phyloP scores from a whole-genome alignment of 2,329 filamentous ascomycete genomes.

The Beauveria caledonica region DNA sequence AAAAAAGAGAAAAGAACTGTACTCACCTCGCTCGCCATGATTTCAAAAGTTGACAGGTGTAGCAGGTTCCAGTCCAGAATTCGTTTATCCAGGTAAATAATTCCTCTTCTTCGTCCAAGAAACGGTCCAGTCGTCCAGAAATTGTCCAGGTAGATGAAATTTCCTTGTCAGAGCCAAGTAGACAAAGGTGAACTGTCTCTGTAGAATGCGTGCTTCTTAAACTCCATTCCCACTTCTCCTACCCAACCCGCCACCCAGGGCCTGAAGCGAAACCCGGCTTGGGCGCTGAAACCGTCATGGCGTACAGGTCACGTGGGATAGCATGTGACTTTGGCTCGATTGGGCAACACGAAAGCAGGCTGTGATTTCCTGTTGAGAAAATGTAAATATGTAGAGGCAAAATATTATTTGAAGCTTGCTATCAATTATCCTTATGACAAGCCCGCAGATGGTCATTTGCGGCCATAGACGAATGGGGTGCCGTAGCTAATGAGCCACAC shows the following conservation, averaged over 20 bases:
- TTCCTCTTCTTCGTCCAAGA: too few relatives aligned
- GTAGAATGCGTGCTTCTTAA: background rate
- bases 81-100: background rate
- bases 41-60: background rate
- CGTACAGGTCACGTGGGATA: background rate
- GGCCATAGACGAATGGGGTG: too few relatives aligned
- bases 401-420: background rate
- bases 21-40: conserved; percentile 11
- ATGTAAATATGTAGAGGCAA: background rate
- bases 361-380: background rate
- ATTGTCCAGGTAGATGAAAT: background rate
- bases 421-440: too few relatives aligned
- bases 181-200: background rate
- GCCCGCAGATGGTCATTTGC: too few relatives aligned
- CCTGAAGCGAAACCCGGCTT: background rate
- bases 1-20: too few relatives aligned
- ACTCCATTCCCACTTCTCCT: too few relatives aligned
- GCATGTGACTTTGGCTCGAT: background rate
- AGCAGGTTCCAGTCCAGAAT: background rate
- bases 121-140: background rate
- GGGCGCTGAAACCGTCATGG: background rate
- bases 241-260: background rate
- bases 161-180: background rate
- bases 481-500: too few relatives aligned
- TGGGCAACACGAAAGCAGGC: background rate